Base-by-base conservation (phyloP, 2,329 filamentous ascomycete genomes). In the Cordyceps farinosa region DNA sequence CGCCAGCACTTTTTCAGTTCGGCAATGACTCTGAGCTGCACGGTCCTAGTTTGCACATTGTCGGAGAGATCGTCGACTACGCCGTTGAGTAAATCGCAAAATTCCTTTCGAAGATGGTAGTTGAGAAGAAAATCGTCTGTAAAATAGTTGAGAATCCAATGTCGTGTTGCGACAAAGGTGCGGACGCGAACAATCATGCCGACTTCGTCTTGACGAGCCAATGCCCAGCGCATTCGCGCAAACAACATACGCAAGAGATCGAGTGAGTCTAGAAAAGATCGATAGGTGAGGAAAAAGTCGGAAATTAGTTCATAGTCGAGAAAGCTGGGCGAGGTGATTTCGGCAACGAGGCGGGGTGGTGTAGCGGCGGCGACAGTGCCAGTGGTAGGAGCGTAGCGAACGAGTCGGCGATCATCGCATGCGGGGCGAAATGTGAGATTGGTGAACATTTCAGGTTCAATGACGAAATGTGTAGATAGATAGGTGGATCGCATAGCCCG, bases 71-170 rank as follows among this genome's bases (percentile, higher is more conserved):
- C 85, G 17, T 82, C 78, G 4, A 85, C 82, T 52, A 88, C 82
- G 56, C 82, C 79, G 73, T 98, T 97, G 64, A 97, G 82, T 9
- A 92, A 81, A 38, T 87, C 81, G 76, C 94, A 97, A 72, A 97
- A 97, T 17, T 86, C 85, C 5, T 84, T 79, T 9, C 94, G 88
- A 38, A 98, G 80, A 51, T 84, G 80, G 71, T 89, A 88, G 72
- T 93, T 87, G 30, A 89, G 77, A 47, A 96, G 86, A 73, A 97
- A 99, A 73, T 99, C 95, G 72, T 99, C 95, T 62, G 91, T 84
- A 69, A 98, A 99, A 75, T 99, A 99, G 74, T 99, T 99, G 66
- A 99, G 78, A 63, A 98, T 93, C 95, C 95, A 99, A 75, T 99
- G 95, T 63, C 95, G 87, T 51, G 98, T 82, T 8, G 95, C 95